A percentile compares a stretch with the other conserved stretches of the same genome.
phyloP scores from a whole-genome alignment of 352 stramenopile species.

The Hyaloperonospora brassicae region DNA sequence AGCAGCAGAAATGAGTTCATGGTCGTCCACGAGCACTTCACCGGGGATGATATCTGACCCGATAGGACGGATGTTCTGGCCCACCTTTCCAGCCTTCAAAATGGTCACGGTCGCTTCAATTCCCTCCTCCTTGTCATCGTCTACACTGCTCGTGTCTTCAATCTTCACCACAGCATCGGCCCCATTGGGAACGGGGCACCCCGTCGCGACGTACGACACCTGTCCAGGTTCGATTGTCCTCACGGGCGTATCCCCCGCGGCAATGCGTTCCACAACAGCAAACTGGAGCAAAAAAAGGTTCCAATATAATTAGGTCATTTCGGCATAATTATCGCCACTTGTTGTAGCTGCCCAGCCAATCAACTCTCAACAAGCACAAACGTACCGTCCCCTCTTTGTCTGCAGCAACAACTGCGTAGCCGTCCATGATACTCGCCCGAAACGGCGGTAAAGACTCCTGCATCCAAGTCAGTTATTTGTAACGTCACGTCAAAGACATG shows the following conservation, averaged over 20 bases:
- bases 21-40: slow-evolving; percentile 67
- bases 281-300: slow-evolving; percentile 31
- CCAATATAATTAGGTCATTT: neutral
- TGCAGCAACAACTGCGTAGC: slow-evolving; percentile 90
- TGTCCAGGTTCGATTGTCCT: slow-evolving; percentile 35
- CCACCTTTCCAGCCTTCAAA: slow-evolving; percentile 41
- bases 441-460: slow-evolving; percentile 90
- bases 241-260: slow-evolving; percentile 45
- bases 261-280: slow-evolving; percentile 56
- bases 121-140: slow-evolving; percentile 17
- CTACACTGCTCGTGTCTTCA: slow-evolving; percentile 82
- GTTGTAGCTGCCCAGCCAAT: neutral
- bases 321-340: neutral
- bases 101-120: slow-evolving; percentile 57
- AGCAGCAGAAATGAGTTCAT: slow-evolving; percentile 70
- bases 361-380: neutral
- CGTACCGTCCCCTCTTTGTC: slow-evolving; percentile 64
- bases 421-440: slow-evolving; percentile 97
- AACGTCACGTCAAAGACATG: too few relatives aligned
- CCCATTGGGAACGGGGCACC: slow-evolving; percentile 82
- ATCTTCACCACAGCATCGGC: slow-evolving; percentile 92
- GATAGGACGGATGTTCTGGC: slow-evolving; percentile 77
- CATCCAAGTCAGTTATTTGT: neutral
- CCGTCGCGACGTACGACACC: slow-evolving; percentile 93
- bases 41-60: slow-evolving; percentile 87